A percentile compares a stretch with the other conserved stretches of the same genome.
Evolutionary conservation across 805 yeast species (phyloP).

Genomic region (Metschnikowia orientalis): DNA sequence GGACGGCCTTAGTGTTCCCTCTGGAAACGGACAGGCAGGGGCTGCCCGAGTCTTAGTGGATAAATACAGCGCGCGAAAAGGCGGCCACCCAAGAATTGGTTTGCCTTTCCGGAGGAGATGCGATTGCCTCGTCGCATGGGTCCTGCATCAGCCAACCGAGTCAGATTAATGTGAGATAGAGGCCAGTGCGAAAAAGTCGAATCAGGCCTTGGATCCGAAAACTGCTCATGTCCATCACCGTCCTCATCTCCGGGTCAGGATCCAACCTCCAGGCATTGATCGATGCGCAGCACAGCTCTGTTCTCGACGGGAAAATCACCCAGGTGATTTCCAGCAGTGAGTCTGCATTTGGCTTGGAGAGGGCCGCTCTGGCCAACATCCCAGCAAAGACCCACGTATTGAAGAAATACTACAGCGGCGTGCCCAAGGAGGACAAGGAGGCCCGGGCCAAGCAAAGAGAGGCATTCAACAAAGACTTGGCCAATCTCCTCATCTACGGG

Average conservation of each 20-base stretch:
- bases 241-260: conserved; percentile 91
- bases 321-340: conserved; percentile 82
- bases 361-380: conserved; percentile 69
- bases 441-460: conserved; percentile 61
- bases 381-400: conserved; percentile 71
- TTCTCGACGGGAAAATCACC: conserved; percentile 52
- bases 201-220: no score
- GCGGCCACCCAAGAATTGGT: no score
- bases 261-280: conserved; percentile 94
- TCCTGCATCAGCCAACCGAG: conserved; percentile 6
- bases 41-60: no score
- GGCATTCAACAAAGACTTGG: conserved; percentile 73
- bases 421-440: conserved; percentile 62
- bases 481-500: conserved; percentile 57
- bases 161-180: conserved; percentile 7
- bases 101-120: no score
- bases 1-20: no score
- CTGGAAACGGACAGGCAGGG: no score
- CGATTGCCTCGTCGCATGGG: no score
- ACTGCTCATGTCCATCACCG: conserved; percentile 48
- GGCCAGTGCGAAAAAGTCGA: no score
- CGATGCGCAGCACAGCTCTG: conserved; percentile 52
- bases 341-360: conserved; percentile 78
- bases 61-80: no score
- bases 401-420: conserved; percentile 66